Evolutionary conservation across 169 alveolate genomes (phyloP).

Genomic region (Plasmodium gonderi): DNA sequence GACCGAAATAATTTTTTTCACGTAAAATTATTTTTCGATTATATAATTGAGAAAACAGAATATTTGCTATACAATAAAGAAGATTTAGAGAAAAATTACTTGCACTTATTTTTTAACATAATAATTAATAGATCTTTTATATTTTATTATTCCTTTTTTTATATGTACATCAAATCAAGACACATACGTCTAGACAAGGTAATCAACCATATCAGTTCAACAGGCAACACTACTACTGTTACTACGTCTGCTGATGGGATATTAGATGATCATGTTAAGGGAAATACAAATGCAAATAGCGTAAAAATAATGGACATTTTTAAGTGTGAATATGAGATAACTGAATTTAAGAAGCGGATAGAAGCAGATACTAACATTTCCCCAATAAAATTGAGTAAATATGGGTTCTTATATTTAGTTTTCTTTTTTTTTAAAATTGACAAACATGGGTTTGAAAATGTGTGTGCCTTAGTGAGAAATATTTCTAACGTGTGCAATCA

Average conservation of each 20-base stretch:
- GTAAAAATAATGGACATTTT: neutral
- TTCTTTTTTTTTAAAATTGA: conserved; percentile 70
- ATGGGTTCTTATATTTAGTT: conserved; percentile 61
- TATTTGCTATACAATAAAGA: conserved; percentile 66
- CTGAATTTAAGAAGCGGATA: conserved; percentile 1
- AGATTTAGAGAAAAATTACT: conserved; percentile 67
- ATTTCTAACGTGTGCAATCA: conserved; percentile 29
- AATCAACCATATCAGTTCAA: neutral
- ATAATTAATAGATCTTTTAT: conserved; percentile 55
- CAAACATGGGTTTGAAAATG: conserved; percentile 36
- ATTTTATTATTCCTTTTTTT: conserved; percentile 45
- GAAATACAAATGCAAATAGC: neutral
- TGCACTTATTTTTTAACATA: conserved; percentile 51
- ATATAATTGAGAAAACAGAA: conserved; percentile 53
- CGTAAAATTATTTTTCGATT: conserved; percentile 49
- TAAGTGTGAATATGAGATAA: conserved; percentile 14
- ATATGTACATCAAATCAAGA: conserved; percentile 20
- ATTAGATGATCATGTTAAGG: neutral
- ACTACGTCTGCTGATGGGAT: neutral
- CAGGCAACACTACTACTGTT: neutral
- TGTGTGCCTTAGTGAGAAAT: neutral
- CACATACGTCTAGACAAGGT: neutral
- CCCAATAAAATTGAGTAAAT: conserved; percentile 40
- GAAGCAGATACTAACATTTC: conserved; percentile 4
- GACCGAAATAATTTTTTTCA: conserved; percentile 49